phyloP scores from a whole-genome alignment of 2,329 filamentous ascomycete genomes.

The Bipolaris zeicola region DNA sequence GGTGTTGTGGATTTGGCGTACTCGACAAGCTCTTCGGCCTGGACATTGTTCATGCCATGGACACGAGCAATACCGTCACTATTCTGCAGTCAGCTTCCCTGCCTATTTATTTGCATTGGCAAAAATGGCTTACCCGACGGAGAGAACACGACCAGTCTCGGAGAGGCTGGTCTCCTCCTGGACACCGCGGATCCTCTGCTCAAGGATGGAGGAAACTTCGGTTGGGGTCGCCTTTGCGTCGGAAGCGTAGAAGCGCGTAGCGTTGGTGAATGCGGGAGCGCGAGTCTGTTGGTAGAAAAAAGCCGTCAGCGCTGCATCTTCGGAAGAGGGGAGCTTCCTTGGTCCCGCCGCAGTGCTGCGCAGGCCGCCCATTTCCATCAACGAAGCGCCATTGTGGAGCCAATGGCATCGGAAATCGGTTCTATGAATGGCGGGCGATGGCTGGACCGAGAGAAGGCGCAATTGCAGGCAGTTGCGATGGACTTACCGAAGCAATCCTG shows the following conservation, averaged over 20 bases:
- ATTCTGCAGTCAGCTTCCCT: constrained; percentile 45
- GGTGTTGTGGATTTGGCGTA: constrained; percentile 61
- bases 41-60: constrained; percentile 99
- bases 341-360: constrained; percentile 43
- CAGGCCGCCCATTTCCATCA: constrained; percentile 45
- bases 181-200: constrained; percentile 98
- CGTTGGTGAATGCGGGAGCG: constrained; percentile 79
- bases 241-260: constrained; percentile 83
- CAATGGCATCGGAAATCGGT: constrained; percentile 40
- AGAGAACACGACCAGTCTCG: constrained; percentile 98
- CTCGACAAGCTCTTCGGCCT: constrained; percentile 99
- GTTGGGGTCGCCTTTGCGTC: constrained; percentile 95
- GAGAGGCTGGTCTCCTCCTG: constrained; percentile 95
- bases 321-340: constrained; percentile 39
- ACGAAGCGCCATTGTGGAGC: constrained; percentile 45
- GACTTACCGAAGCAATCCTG: constrained; percentile 94
- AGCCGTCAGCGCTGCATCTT: constrained; percentile 53
- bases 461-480: constrained; percentile 51
- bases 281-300: constrained; percentile 70
- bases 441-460: constrained; percentile 48
- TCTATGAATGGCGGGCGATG: constrained; percentile 45
- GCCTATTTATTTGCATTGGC: constrained; percentile 26
- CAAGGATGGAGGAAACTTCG: constrained; percentile 98
- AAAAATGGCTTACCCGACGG: constrained; percentile 82
- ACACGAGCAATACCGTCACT: constrained; percentile 99